Conservation (phyloP, 2,329 filamentous ascomycete species). For the Colletotrichum falcatum region DNA sequence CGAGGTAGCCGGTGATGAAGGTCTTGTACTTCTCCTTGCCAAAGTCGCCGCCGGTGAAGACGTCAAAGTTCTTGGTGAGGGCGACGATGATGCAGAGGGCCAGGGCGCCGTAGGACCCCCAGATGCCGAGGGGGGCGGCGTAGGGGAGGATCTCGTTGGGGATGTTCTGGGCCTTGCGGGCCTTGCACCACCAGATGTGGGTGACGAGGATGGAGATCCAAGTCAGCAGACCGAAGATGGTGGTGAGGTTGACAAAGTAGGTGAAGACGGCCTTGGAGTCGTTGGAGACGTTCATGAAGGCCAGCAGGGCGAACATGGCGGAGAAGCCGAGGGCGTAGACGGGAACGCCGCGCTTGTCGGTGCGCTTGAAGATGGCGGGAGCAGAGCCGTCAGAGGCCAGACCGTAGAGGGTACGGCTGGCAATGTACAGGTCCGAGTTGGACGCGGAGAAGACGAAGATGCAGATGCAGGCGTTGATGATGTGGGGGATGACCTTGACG, state of each 20-base stretch:
- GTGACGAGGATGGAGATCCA: conserved; percentile 77
- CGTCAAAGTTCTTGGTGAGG: conserved; percentile 84
- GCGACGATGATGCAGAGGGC: conserved; percentile 79
- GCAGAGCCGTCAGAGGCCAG: conserved; percentile 79
- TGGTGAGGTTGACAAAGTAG: conserved; percentile 76
- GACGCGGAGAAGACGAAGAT: conserved; percentile 82
- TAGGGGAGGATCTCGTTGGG: conserved; percentile 69
- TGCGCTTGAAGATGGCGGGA: conserved; percentile 77
- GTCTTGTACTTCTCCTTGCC: conserved; percentile 70
- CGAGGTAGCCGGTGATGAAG: conserved; percentile 82
- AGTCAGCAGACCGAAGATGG: conserved; percentile 74
- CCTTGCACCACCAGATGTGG: conserved; percentile 75
- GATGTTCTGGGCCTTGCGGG: conserved; percentile 70
- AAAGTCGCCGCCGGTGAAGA: conserved; percentile 68
- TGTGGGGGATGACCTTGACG: conserved; percentile 72
- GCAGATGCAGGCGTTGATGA: conserved; percentile 80
- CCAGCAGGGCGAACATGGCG: conserved; percentile 72
- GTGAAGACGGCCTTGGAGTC: conserved; percentile 50
- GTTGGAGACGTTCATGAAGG: conserved; percentile 73
- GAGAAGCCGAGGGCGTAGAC: conserved; percentile 73
- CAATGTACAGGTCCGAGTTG: conserved; percentile 84
- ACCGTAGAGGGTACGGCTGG: conserved; percentile 78
- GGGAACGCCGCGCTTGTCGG: conserved; percentile 78
- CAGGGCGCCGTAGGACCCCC: conserved; percentile 76
- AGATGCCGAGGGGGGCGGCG: conserved; percentile 77